These are phyloP conservation scores for Porphyra umbilicalis DNA, from an alignment of 31 red algal species.

Conservation along the genomic window DNA sequence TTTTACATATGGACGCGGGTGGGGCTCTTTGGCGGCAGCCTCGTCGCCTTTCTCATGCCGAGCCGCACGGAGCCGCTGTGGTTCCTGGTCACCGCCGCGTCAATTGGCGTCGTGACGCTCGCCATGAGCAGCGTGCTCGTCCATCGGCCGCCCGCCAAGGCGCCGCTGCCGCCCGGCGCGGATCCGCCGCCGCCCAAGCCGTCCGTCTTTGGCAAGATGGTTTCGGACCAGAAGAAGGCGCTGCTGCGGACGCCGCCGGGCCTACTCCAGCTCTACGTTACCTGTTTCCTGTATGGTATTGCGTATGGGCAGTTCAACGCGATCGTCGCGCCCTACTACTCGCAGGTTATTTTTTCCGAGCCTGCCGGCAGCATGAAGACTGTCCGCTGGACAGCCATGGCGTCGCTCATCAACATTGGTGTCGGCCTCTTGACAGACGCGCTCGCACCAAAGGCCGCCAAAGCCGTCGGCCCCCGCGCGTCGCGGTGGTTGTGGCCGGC, in stretches of 20 bases:
- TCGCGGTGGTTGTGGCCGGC: neutral
- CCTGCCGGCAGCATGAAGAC: neutral
- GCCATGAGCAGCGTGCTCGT: neutral
- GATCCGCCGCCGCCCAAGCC: neutral
- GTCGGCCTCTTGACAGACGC: neutral
- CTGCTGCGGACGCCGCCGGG: neutral
- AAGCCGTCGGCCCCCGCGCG: neutral
- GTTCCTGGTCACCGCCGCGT: neutral
- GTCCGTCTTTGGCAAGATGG: neutral
- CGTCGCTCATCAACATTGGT: neutral
- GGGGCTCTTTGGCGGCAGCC: neutral
- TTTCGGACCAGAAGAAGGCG: neutral
- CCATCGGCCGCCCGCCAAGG: neutral
- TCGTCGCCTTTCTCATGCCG: neutral
- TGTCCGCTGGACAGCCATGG: neutral
- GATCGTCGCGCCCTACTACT: neutral
- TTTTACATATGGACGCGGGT: neutral
- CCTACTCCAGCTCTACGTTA: neutral
- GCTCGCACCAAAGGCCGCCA: neutral
- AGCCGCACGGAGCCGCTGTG: neutral
- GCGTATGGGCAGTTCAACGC: neutral
- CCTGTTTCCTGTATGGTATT: neutral
- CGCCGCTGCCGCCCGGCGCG: neutral
- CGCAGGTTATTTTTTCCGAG: neutral
- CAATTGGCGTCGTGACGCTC: neutral